Evolutionary conservation across 352 stramenopile genomes (phyloP).

Genomic region (Globisporangium barbulae): DNA sequence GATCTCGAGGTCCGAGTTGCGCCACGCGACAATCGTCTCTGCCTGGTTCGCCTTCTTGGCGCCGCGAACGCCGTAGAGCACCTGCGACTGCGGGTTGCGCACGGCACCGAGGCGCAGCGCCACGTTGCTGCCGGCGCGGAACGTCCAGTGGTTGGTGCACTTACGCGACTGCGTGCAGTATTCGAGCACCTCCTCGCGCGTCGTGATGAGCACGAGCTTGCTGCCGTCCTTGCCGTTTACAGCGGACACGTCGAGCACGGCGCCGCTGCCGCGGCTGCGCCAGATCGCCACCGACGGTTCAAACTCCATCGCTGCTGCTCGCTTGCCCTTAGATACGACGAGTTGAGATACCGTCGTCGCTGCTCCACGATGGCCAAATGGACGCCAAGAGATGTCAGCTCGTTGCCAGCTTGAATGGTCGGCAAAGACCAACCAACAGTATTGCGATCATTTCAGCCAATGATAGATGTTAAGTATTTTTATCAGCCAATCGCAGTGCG

Average conservation of each 20-base stretch:
- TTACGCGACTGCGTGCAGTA: slow-evolving; percentile 58
- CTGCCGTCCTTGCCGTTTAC: slow-evolving; percentile 43
- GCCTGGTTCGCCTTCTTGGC: slow-evolving; percentile 46
- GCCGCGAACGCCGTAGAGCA: slow-evolving; percentile 55
- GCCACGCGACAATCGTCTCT: slow-evolving; percentile 56
- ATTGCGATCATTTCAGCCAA: slow-evolving; percentile 7
- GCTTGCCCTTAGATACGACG: neutral
- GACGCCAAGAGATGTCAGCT: neutral
- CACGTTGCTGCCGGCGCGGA: slow-evolving; percentile 44
- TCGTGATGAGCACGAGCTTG: slow-evolving; percentile 63
- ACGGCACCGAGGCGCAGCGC: slow-evolving; percentile 49
- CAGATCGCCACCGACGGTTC: slow-evolving; percentile 61
- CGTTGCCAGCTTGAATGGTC: slow-evolving; percentile 8
- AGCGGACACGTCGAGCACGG: slow-evolving; percentile 39
- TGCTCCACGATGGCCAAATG: slow-evolving; percentile 5
- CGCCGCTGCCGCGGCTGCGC: slow-evolving; percentile 50
- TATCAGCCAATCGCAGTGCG: neutral
- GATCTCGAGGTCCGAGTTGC: slow-evolving; percentile 59
- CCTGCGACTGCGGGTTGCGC: slow-evolving; percentile 50
- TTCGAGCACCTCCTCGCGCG: slow-evolving; percentile 62
- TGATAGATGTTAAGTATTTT: neutral
- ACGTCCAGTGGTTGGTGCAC: slow-evolving; percentile 77
- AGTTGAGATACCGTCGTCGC: neutral
- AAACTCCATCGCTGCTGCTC: slow-evolving; percentile 50
- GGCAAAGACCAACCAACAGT: slow-evolving; percentile 28